A percentile compares a stretch with the other conserved stretches of the same genome.
These are phyloP conservation scores for Cladophialophora carrionii DNA, from an alignment of 2,329 filamentous ascomycete species.

Conservation along the genomic window DNA sequence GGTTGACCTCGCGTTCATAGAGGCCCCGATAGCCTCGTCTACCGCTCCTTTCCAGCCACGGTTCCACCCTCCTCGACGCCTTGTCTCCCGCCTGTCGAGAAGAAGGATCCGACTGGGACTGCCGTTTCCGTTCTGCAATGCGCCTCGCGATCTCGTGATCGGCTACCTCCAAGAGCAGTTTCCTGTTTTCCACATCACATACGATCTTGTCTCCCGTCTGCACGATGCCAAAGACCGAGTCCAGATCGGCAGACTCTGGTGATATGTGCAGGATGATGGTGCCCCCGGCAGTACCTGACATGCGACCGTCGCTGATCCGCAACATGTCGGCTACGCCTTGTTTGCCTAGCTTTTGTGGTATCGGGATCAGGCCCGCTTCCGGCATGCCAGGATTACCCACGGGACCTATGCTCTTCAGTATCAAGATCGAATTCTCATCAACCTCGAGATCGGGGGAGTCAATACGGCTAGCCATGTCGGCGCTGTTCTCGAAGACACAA, in stretches of 20 bases:
- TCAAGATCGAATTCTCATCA: slow-evolving; percentile 51
- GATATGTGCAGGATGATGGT: slow-evolving; percentile 60
- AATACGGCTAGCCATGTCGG: slow-evolving; percentile 52
- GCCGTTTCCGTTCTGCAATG: slow-evolving; percentile 40
- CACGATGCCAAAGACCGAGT: slow-evolving; percentile 55
- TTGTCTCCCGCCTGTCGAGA: not conserved
- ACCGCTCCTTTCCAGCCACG: slow-evolving; percentile 38
- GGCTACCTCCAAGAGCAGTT: slow-evolving; percentile 48
- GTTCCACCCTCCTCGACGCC: slow-evolving; percentile 12
- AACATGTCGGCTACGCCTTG: slow-evolving; percentile 59
- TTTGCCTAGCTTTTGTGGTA: slow-evolving; percentile 53
- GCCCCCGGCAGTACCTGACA: slow-evolving; percentile 60
- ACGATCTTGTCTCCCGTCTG: slow-evolving; percentile 54
- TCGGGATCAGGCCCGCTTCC: slow-evolving; percentile 57
- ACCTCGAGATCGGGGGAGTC: slow-evolving; percentile 53
- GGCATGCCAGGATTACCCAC: slow-evolving; percentile 59
- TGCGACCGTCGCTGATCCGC: slow-evolving; percentile 58
- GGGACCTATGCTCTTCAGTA: slow-evolving; percentile 56
- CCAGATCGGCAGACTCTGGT: slow-evolving; percentile 55
- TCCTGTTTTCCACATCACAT: slow-evolving; percentile 51
- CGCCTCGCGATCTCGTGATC: slow-evolving; percentile 49
- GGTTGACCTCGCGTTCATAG: slow-evolving; percentile 50
- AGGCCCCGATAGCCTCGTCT: slow-evolving; percentile 47
- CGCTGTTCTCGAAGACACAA: slow-evolving; percentile 55
- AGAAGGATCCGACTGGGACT: not conserved